A percentile compares a stretch with the other conserved stretches of the same genome.
These are phyloP conservation scores for Scheffersomyces stipitis DNA, from an alignment of 805 yeast species.

Conservation along the genomic window DNA sequence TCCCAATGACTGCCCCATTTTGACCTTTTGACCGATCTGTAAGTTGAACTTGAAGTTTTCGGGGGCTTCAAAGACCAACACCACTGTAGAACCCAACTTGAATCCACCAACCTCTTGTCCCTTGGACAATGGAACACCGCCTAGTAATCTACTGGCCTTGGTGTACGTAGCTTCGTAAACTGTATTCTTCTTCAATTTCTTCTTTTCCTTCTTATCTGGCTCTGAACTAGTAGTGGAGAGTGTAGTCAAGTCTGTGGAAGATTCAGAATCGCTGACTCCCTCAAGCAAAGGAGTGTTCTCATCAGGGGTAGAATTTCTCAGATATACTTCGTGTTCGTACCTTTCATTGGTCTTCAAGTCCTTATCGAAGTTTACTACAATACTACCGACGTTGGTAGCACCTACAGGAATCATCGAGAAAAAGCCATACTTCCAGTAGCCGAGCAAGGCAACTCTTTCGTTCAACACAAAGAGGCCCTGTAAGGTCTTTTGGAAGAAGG, in stretches of 20 bases:
- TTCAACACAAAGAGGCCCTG: constrained; percentile 86
- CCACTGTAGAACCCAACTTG: constrained; percentile 95
- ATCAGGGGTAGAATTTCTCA: constrained; percentile 17
- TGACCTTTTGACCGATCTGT: constrained; percentile 70
- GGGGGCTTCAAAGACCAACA: constrained; percentile 95
- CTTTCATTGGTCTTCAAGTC: constrained; percentile 81
- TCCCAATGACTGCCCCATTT: constrained; percentile 84
- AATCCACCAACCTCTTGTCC: constrained; percentile 98
- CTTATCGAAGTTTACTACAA: constrained; percentile 86
- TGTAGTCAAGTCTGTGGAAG: constrained; percentile 12
- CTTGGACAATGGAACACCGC: constrained; percentile 85
- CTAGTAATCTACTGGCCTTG: constrained; percentile 69
- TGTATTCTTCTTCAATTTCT: constrained; percentile 62
- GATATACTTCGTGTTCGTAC: constrained; percentile 50
- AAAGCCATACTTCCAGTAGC: constrained; percentile 96
- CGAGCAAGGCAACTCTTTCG: constrained; percentile 92
- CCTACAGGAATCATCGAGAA: constrained; percentile 99
- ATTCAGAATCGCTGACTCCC: constrained; percentile 5
- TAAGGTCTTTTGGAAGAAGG: constrained; percentile 86
- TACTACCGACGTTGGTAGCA: constrained; percentile 97
- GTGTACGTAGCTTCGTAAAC: constrained; percentile 94
- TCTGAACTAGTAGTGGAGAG: constrained; percentile 6
- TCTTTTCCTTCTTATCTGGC: constrained; percentile 15
- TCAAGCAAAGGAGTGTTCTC: constrained; percentile 34
- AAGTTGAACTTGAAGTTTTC: constrained; percentile 68